Conservation (phyloP, 345 rosid genomes). For the Rhizophora mangle region DNA sequence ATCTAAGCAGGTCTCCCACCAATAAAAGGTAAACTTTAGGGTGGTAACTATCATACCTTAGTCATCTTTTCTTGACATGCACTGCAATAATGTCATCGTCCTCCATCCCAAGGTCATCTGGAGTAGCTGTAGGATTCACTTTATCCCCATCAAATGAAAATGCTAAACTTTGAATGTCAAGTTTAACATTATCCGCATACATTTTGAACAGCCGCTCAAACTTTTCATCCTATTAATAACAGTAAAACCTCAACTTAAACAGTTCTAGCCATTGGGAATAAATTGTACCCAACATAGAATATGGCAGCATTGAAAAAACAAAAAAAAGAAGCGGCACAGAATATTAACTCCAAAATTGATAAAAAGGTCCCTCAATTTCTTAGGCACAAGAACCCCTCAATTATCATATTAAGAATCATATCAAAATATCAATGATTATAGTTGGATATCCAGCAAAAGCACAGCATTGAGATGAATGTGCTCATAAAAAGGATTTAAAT, state of each 20-base stretch:
- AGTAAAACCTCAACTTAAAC: neutral
- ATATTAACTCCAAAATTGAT: no score
- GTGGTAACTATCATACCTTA: slow-evolving; percentile 2
- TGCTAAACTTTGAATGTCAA: slow-evolving; percentile 42
- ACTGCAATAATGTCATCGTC: slow-evolving; percentile 91
- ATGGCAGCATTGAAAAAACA: neutral
- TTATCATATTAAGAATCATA: no score
- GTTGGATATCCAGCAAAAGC: neutral
- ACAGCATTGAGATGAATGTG: neutral
- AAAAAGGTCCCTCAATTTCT: no score
- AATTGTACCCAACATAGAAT: neutral
- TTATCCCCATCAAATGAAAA: slow-evolving; percentile 84
- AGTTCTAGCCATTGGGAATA: neutral
- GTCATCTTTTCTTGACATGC: slow-evolving; percentile 50
- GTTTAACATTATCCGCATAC: slow-evolving; percentile 65
- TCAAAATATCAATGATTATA: no score
- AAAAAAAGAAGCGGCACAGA: no score
- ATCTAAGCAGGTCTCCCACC: neutral
- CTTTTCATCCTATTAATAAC: slow-evolving; percentile 68
- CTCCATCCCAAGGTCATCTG: slow-evolving; percentile 77
- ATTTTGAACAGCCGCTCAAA: slow-evolving; percentile 68
- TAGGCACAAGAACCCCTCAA: no score
- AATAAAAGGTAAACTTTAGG: neutral
- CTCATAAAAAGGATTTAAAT: neutral
- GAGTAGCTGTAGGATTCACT: slow-evolving; percentile 61